Conservation (phyloP, 306 rosid species). For the Dalbergia cultrata region DNA sequence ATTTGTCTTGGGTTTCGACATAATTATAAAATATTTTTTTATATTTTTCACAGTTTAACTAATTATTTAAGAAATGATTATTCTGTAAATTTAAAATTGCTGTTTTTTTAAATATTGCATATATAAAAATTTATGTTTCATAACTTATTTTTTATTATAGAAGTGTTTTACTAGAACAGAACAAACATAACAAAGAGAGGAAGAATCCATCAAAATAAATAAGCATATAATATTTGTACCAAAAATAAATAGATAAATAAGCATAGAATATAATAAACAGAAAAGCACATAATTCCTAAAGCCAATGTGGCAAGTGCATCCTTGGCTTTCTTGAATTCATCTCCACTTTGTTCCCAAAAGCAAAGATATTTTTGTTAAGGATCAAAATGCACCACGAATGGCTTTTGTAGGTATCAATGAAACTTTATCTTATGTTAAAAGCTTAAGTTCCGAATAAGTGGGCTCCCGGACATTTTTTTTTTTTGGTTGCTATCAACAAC, state of each 20-base stretch:
- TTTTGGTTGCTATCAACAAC: not conserved
- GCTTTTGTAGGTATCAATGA: not conserved
- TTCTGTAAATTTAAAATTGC: no score
- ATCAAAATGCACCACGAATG: constrained; percentile 33
- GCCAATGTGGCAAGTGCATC: not conserved
- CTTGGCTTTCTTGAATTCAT: constrained; percentile 20
- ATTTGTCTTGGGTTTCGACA: no score
- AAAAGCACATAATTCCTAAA: not conserved
- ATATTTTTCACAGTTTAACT: no score
- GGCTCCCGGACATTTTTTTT: not conserved
- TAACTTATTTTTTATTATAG: no score
- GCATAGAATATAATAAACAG: not conserved
- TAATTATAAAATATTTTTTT: no score
- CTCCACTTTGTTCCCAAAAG: constrained; percentile 40
- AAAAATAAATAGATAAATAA: no score
- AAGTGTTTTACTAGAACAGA: no score
- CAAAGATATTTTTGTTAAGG: not conserved
- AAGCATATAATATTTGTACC: no score
- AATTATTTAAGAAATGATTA: no score
- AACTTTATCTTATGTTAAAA: not conserved
- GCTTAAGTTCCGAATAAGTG: not conserved
- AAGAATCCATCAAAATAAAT: not conserved
- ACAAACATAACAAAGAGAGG: not conserved
- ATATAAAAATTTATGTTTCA: no score
- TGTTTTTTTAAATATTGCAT: no score